These are phyloP conservation scores for Choiromyces venosus DNA, from an alignment of 495 filamentous ascomycete species.

Conservation along the genomic window DNA sequence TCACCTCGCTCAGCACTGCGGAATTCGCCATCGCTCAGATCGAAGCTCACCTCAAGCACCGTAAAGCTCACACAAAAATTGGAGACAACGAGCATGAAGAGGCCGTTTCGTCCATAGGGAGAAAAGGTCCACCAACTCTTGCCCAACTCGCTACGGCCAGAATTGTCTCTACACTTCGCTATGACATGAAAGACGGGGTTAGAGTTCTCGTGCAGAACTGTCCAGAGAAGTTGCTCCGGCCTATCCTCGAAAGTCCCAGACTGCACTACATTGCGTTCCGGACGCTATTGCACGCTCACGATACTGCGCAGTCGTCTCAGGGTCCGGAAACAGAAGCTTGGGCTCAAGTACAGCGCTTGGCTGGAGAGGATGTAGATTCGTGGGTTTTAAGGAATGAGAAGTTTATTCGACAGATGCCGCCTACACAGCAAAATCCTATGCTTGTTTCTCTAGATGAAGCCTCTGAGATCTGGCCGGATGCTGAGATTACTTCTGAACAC, in stretches of 20 bases:
- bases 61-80: not conserved
- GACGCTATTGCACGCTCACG: constrained; percentile 1
- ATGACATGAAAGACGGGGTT: not conserved
- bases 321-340: not conserved
- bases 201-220: not conserved
- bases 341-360: not conserved
- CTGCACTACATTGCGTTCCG: constrained; percentile 26
- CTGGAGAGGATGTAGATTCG: constrained; percentile 26
- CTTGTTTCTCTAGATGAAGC: constrained; percentile 25
- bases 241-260: constrained; percentile 8
- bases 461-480: constrained; percentile 6
- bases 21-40: not conserved
- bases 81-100: not conserved
- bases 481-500: not conserved
- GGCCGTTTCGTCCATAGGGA: not conserved
- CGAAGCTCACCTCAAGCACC: constrained; percentile 2
- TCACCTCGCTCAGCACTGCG: not conserved
- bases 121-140: not conserved
- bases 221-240: not conserved
- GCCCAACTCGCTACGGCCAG: not conserved
- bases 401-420: constrained; percentile 12
- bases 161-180: not conserved
- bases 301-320: constrained; percentile 1
- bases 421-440: constrained; percentile 10
- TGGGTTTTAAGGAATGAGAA: constrained; percentile 28